Evolutionary conservation across 257 asterid species (phyloP).

Genomic region (Penstemon barbatus): DNA sequence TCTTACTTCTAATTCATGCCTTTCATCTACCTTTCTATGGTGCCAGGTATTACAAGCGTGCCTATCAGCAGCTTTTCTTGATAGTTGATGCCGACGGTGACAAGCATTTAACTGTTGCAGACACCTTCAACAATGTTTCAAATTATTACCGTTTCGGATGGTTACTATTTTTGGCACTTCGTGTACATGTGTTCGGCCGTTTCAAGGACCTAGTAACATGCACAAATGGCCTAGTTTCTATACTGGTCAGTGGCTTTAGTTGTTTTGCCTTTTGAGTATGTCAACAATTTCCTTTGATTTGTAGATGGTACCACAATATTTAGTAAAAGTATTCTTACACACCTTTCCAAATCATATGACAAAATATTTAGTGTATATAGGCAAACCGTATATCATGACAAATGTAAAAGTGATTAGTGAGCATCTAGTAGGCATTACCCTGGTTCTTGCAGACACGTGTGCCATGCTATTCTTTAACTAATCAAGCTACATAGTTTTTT

Average conservation of each 20-base stretch:
- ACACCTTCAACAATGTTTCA: slow-evolving; percentile 31
- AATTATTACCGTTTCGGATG: slow-evolving; percentile 92
- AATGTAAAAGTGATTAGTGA: neutral
- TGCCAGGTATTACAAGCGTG: slow-evolving; percentile 80
- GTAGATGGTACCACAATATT: slow-evolving; percentile 12
- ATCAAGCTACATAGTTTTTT: neutral
- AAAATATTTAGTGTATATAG: neutral
- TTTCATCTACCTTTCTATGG: slow-evolving; percentile 23
- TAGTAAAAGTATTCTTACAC: slow-evolving; percentile 6
- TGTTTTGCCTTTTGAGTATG: slow-evolving; percentile 13
- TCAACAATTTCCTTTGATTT: slow-evolving; percentile 18
- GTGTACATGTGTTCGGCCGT: slow-evolving; percentile 65
- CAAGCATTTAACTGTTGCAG: slow-evolving; percentile 43
- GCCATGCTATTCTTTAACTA: neutral
- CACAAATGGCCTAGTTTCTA: slow-evolving; percentile 85
- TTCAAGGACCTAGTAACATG: slow-evolving; percentile 84
- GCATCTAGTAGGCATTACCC: slow-evolving; percentile 8
- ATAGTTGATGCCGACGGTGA: slow-evolving; percentile 43
- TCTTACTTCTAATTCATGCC: slow-evolving; percentile 13
- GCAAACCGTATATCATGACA: neutral
- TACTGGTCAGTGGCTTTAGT: slow-evolving; percentile 65
- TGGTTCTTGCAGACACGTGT: slow-evolving; percentile 2
- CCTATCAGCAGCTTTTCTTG: slow-evolving; percentile 67
- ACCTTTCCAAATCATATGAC: neutral
- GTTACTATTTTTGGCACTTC: slow-evolving; percentile 86